Evolutionary conservation across 768 basidiomycete genomes (phyloP).

Genomic region (Cyclocybe cylindracea): DNA sequence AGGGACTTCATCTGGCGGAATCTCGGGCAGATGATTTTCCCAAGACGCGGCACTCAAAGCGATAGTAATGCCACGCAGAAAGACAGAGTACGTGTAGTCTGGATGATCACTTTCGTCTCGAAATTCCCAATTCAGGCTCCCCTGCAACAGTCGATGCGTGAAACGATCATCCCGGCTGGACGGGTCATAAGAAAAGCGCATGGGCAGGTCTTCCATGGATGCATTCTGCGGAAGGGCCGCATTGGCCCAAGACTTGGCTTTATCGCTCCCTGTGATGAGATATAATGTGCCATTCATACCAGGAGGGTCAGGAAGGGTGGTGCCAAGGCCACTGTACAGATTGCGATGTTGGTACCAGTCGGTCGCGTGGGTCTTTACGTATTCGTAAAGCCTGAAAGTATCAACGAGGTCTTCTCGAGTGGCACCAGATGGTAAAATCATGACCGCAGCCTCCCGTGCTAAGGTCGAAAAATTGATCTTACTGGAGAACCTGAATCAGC

Average conservation of each 20-base stretch:
- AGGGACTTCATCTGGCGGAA: too few species aligned
- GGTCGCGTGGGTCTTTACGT: not conserved
- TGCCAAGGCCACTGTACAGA: not conserved
- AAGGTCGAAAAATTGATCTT: constrained; percentile 3
- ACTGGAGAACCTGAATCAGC: not conserved
- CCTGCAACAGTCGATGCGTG: too few species aligned
- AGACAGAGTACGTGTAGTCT: too few species aligned
- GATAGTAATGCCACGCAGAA: too few species aligned
- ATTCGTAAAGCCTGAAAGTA: constrained; percentile 2
- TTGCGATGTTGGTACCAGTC: constrained; percentile 2
- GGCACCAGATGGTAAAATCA: constrained; percentile 13
- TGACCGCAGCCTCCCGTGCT: constrained; percentile 5
- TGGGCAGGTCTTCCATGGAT: too few species aligned
- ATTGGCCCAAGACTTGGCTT: not conserved
- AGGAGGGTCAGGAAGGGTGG: not conserved
- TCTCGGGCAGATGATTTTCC: too few species aligned
- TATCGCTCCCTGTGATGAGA: constrained; percentile 11
- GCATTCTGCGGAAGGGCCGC: not conserved
- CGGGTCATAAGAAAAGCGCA: too few species aligned
- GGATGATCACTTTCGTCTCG: too few species aligned
- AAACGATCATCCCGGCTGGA: too few species aligned
- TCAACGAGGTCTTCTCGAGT: constrained; percentile 11
- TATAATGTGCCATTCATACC: constrained; percentile 3
- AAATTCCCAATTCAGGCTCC: too few species aligned
- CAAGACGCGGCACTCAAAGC: too few species aligned